Evolutionary conservation across 768 basidiomycete species (phyloP), one percentile per base, ranked within the genome.

Genomic region (Coprinopsis strossmayeri): DNA sequence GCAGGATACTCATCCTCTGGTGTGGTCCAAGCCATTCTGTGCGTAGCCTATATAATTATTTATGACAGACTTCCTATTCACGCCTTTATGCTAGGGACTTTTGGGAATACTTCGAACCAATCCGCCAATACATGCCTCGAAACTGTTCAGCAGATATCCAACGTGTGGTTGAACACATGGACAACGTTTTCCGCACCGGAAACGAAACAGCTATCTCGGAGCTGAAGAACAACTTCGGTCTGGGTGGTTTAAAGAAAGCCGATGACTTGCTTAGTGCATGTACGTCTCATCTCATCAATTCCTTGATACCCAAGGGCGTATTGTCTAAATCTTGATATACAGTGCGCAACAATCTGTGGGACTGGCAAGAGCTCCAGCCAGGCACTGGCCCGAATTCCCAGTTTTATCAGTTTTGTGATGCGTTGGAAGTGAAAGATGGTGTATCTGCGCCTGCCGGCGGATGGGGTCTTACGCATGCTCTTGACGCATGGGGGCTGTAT

Each of bases 141-240:
- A 88, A 89, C 61, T 89, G 87, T 64, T 86, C 84, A 5, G 74
- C 82, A 0, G 87, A 89, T 56, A 73, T 87, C 25, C 66, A 84
- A 59, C 74, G 73, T 3, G 83, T 82, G 13, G 73, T 87, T 46
- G 57, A 72, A 3, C 73, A 84, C 54, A 64, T 87, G 32, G 86
- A 87, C 57, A 44, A 70, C 46, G 76, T 79, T 4, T 79, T 84
- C 54, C 62, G 64, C 0, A 65, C 65, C 2, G 68, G 68, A 1
- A 67, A 80, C 51, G 48, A 59, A 4, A 60, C 63, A 24, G 75
- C 77, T 11, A 80, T 84, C 28, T 62, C 78, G 48, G 56, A 54
- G 18, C 61, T 87, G 51, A 82, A 87, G 60, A 67, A 73, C 12
- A 54, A 66, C 11, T 88, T 82, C 53, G 83, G 84, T 3, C 67